These are phyloP conservation scores for Yamadazyma sp. DNA, from an alignment of 805 yeast species.

Conservation along the genomic window DNA sequence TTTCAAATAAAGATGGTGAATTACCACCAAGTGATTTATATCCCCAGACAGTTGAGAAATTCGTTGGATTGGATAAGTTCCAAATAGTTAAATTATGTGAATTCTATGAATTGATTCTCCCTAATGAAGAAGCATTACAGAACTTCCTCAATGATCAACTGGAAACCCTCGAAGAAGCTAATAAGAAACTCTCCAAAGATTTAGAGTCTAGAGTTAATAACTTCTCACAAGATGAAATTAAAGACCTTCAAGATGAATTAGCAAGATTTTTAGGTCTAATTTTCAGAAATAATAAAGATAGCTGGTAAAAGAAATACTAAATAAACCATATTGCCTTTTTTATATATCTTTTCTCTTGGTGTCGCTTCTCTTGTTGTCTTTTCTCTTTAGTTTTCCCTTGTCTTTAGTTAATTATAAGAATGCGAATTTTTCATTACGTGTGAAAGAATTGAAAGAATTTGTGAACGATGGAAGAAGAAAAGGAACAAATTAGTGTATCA, in stretches of 20 bases:
- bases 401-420: no score
- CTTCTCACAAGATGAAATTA: slow-evolving; percentile 44
- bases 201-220: slow-evolving; percentile 5
- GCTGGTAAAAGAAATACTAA: slow-evolving; percentile 1
- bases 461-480: slow-evolving; percentile 15
- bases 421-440: slow-evolving; percentile 2
- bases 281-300: slow-evolving; percentile 32
- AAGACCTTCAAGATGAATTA: slow-evolving; percentile 57
- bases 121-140: slow-evolving; percentile 45
- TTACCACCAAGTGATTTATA: slow-evolving; percentile 50
- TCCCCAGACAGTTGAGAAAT: slow-evolving; percentile 58
- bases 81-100: slow-evolving; percentile 54
- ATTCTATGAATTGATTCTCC: slow-evolving; percentile 77
- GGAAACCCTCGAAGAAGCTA: slow-evolving; percentile 11
- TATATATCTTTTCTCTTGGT: no score
- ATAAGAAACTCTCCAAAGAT: slow-evolving; percentile 3
- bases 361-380: no score
- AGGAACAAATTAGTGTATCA: slow-evolving; percentile 30
- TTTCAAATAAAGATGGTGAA: slow-evolving; percentile 79
- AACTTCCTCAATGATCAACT: slow-evolving; percentile 12
- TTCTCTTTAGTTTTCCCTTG: no score
- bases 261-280: slow-evolving; percentile 68
- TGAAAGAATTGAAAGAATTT: background rate
- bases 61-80: slow-evolving; percentile 43
- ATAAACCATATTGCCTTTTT: no score